Conservation (phyloP, 805 yeast species). For the Sugiyamaella lignohabitans region DNA sequence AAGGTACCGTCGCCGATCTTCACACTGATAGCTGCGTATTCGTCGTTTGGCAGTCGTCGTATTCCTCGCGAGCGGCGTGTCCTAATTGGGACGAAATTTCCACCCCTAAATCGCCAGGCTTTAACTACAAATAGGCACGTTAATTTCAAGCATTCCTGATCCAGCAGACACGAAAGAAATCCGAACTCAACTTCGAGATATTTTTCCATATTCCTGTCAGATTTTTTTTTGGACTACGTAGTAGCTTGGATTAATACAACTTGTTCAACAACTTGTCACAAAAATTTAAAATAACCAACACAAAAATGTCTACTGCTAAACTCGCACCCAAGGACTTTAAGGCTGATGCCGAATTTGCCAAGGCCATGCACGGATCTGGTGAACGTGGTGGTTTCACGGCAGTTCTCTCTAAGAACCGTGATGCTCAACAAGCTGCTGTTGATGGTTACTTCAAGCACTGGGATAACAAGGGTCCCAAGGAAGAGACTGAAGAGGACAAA, state of each 20-base stretch:
- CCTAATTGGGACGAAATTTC: not conserved
- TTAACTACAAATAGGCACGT: too few species aligned
- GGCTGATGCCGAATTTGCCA: constrained; percentile 67
- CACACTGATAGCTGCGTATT: too few species aligned
- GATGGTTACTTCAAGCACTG: constrained; percentile 93
- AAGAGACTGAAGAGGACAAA: constrained; percentile 54
- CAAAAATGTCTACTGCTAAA: constrained; percentile 23
- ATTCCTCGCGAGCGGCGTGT: not conserved
- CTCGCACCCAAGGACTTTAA: constrained; percentile 51
- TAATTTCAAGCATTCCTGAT: too few species aligned
- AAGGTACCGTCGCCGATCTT: too few species aligned
- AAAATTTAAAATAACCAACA: too few species aligned
- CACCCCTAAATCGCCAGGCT: not conserved
- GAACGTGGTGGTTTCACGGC: constrained; percentile 69
- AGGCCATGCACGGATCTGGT: constrained; percentile 77
- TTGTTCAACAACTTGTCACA: too few species aligned
- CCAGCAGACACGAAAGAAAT: too few species aligned
- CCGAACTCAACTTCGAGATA: not conserved
- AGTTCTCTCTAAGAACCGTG: constrained; percentile 65
- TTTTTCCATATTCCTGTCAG: too few species aligned
- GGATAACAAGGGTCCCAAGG: constrained; percentile 77
- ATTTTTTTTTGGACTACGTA: too few species aligned
- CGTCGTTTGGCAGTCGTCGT: not conserved
- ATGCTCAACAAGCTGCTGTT: constrained; percentile 76
- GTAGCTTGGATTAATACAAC: too few species aligned